Base-by-base conservation (phyloP, 2,329 filamentous ascomycete species). In the Orbilia quercus region DNA sequence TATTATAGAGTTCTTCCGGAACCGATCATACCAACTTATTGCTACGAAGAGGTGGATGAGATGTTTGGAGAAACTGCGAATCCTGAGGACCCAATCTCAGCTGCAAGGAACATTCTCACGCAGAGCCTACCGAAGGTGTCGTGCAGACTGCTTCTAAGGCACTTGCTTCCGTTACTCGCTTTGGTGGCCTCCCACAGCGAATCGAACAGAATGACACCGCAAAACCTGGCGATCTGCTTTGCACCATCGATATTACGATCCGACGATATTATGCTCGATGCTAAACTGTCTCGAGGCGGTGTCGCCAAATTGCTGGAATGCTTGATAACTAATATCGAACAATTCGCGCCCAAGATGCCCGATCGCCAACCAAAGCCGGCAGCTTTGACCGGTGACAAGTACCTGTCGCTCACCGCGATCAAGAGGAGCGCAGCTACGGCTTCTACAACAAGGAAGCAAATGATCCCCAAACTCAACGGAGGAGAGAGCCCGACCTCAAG, bases 151-250 rank as follows among this genome's bases (percentile, higher is more conserved):
- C 75, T 85, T 2, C 81, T 81, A 2, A 79, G 83, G 45, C 85
- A 87, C 78, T 79, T 86, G 9, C 78, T 87, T 7, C 85, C 85
- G 0, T 77, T 86, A n/a, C 79, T 86, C 1, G 81, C 81, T 20
- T 78, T 80, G 0, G 82, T 86, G 2, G 80, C 84, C 7, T 79
- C 79, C 22, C 80, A 82, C 31, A 79, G 82, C 54, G 78, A 82
- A n/a, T 75, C 81, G 51, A 87, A 86, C 79, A 85, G 85, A 75
- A 87, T 87, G 85, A 84, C 80, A 2, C 77, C 84, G 0, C 82
- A 83, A 50, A 86, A 86, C 53, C 76, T 87, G 36, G 83, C 84
- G 12, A 84, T 86, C 5, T 85, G 84, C 76, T 84, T 86, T 76
- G 83, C 83, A 1, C 84, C 85, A 38, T 82, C 83, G 40, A 78